Base-by-base conservation (phyloP, 768 basidiomycete genomes). In the Baorangia bicolor region DNA sequence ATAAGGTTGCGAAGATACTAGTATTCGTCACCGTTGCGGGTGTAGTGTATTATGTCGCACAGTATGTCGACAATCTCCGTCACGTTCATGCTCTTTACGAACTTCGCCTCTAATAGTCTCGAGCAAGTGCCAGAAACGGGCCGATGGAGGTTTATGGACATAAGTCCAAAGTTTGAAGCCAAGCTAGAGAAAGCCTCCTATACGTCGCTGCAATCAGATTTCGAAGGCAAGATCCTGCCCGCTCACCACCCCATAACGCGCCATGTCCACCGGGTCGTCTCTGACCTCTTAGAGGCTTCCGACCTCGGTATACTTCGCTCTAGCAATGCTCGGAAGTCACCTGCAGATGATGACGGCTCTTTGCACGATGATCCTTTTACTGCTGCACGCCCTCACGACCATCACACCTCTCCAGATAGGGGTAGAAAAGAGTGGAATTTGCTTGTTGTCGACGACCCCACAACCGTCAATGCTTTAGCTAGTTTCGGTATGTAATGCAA, bases 111-210 rank as follows among this genome's bases (percentile, higher is more conserved):
- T 39, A 5, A 31, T 44, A 94, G 92, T 64, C 77, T 95, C 27
- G 94, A 98, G 68, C 79, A 82, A 65, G 90, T 93, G 0, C 85
- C 89, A 3, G 88, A 94, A 67, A 95, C 92, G 0, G 92, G 93
- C 0, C 75, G 95, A 53, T 88, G 87, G 82, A 74, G 95, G 21
- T 97, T 95, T 68, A 96, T 98, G 83, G 88, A 90, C 65, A 78
- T 87, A 4, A 79, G 79, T 39, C 78, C 79, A 0, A 75, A 76
- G 49, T 72, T 70, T 27, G 91, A 94, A 72, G 75, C 79, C 9
- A 66, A 74, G 79, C 67, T 88, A 14, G 80, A 75, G 18, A 71
- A 81, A 44, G 39, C 69, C 2, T 65, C 73, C 21, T 70, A 75
- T 59, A 45, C 60, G 35, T 69, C 85, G 51, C 75, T 86, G 0